phyloP scores from a whole-genome alignment of 805 yeast genomes.

The Candida sonorensis region DNA sequence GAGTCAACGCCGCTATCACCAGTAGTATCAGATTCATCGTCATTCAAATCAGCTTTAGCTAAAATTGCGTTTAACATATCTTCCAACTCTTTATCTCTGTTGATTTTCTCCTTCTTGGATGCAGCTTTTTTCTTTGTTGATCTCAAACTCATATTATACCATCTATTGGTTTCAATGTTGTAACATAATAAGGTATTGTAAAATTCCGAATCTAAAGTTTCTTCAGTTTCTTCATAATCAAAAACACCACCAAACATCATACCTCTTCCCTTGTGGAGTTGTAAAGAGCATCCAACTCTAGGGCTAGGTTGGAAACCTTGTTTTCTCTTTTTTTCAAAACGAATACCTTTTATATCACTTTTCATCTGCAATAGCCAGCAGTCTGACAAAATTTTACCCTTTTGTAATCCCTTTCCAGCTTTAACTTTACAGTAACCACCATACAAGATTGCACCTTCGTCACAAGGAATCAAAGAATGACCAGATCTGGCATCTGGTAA shows the following conservation, averaged over 20 bases:
- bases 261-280: slow-evolving; percentile 85
- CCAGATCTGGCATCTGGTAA: slow-evolving; percentile 92
- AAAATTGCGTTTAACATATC: slow-evolving; percentile 69
- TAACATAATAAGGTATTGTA: slow-evolving; percentile 76
- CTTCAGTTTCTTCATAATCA: slow-evolving; percentile 94
- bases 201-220: slow-evolving; percentile 76
- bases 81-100: slow-evolving; percentile 75
- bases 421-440: slow-evolving; percentile 95
- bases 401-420: slow-evolving; percentile 80
- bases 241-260: slow-evolving; percentile 92
- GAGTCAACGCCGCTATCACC: slow-evolving; percentile 31
- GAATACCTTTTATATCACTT: slow-evolving; percentile 62
- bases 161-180: slow-evolving; percentile 79
- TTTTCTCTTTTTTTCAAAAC: slow-evolving; percentile 87
- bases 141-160: slow-evolving; percentile 70
- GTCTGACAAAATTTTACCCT: slow-evolving; percentile 84
- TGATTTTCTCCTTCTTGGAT: slow-evolving; percentile 36
- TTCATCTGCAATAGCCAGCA: slow-evolving; percentile 87
- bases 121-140: slow-evolving; percentile 48
- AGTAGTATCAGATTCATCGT: slow-evolving; percentile 39
- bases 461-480: slow-evolving; percentile 73
- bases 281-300: slow-evolving; percentile 92
- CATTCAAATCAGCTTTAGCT: slow-evolving; percentile 64
- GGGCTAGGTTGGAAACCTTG: slow-evolving; percentile 90
- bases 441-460: slow-evolving; percentile 78